phyloP scores from a whole-genome alignment of 129 eudicot genomes.

The Dittrichia graveolens region DNA sequence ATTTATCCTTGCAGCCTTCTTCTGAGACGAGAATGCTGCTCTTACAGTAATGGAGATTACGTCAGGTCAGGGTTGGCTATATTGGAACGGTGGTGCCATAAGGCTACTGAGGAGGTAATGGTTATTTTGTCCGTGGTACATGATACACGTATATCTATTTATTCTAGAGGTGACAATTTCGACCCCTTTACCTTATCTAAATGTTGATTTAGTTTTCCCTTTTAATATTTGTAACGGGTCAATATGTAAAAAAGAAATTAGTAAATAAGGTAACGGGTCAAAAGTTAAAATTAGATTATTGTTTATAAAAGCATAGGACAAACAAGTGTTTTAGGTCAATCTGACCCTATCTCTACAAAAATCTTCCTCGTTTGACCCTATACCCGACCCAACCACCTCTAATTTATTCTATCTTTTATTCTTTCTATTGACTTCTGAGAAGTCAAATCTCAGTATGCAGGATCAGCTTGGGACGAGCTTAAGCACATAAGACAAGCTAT shows the following conservation, averaged over 20 bases:
- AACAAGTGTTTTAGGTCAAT: background rate
- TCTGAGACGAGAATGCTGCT: slow-evolving; percentile 96
- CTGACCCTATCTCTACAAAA: background rate
- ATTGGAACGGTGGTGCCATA: slow-evolving; percentile 81
- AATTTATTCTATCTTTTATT: slow-evolving; percentile 13
- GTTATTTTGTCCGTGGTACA: slow-evolving; percentile 7
- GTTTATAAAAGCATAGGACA: too few species aligned
- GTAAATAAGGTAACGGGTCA: background rate
- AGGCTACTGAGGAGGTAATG: slow-evolving; percentile 83
- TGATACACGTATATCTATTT: slow-evolving; percentile 6
- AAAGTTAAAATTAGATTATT: background rate
- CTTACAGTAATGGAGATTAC: slow-evolving; percentile 88
- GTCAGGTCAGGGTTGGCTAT: slow-evolving; percentile 81
- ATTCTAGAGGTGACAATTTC: slow-evolving; percentile 19
- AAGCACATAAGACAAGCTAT: slow-evolving; percentile 96
- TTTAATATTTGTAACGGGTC: background rate
- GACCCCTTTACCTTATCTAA: background rate
- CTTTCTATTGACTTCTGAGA: slow-evolving; percentile 26
- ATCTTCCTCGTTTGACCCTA: background rate
- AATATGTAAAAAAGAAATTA: background rate
- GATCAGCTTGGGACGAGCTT: slow-evolving; percentile 98
- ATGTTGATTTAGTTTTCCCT: background rate
- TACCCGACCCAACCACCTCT: slow-evolving; percentile 17
- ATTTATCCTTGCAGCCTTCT: slow-evolving; percentile 66
- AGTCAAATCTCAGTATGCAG: slow-evolving; percentile 65